A percentile compares a stretch with the other conserved stretches of the same genome.
These are phyloP conservation scores for Ichthyophthirius multifiliis DNA, from an alignment of 169 alveolate species.

Conservation along the genomic window DNA sequence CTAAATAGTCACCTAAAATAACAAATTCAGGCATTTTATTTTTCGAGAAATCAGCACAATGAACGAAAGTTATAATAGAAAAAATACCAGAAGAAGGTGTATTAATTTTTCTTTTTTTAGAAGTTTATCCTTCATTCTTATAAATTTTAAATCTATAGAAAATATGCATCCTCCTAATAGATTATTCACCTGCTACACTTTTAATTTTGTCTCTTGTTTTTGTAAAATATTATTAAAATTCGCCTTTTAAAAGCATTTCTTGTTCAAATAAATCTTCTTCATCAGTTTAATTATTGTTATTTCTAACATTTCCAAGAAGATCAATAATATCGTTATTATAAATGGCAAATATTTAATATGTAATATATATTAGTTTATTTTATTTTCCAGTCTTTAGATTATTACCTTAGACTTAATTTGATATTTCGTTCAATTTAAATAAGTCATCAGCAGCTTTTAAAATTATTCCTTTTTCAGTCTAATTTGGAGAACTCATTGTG, in stretches of 20 bases:
- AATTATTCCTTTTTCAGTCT: not conserved
- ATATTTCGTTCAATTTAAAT: not conserved
- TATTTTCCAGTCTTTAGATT: not conserved
- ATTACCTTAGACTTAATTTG: not conserved
- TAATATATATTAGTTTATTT: not conserved
- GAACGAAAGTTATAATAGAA: not conserved
- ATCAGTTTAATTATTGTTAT: no score
- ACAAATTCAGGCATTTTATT: not conserved
- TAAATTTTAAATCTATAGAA: not conserved
- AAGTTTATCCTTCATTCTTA: not conserved
- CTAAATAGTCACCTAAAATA: not conserved
- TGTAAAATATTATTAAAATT: not conserved
- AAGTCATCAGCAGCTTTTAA: not conserved
- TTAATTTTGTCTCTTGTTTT: not conserved
- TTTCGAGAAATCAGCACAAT: slow-evolving; percentile 9
- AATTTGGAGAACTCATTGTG: not conserved
- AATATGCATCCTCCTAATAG: not conserved
- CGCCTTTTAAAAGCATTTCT: not conserved
- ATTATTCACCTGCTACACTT: not conserved
- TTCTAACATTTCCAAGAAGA: not conserved
- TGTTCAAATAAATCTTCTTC: not conserved
- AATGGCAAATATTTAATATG: not conserved
- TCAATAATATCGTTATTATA: not conserved
- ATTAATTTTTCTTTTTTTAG: not conserved
- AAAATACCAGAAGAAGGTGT: not conserved